Evolutionary conservation across 768 basidiomycete species (phyloP).

Genomic region (Serendipita indica): DNA sequence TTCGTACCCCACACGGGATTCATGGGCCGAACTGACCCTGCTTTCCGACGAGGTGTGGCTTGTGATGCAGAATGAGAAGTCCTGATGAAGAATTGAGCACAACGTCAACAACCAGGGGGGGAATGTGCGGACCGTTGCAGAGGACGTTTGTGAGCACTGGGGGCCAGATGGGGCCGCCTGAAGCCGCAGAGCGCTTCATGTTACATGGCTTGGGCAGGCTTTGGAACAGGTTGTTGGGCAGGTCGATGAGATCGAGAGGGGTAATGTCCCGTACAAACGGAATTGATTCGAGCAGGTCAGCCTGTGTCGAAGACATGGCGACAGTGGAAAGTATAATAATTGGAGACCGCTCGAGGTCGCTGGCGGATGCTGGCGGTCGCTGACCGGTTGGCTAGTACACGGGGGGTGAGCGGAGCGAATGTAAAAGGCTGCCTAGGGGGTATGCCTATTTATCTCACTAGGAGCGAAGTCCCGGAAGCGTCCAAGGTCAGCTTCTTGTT

Average conservation of each 20-base stretch:
- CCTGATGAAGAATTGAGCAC: neutral
- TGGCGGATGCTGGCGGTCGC: too few relatives aligned
- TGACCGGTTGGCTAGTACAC: too few relatives aligned
- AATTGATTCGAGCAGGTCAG: neutral
- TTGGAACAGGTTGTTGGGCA: neutral
- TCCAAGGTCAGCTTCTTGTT: too few relatives aligned
- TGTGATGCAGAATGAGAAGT: slow-evolving; percentile 5
- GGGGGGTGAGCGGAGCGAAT: too few relatives aligned
- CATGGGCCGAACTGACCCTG: too few relatives aligned
- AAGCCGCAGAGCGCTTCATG: neutral
- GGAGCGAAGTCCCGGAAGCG: too few relatives aligned
- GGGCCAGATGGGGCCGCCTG: slow-evolving; percentile 6
- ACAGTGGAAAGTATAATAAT: neutral
- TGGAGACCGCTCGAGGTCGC: too few relatives aligned
- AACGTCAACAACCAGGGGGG: neutral
- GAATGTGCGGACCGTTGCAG: neutral
- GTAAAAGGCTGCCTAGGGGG: too few relatives aligned
- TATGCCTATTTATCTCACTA: too few relatives aligned
- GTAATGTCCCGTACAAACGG: slow-evolving; percentile 3
- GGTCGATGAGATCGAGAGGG: neutral
- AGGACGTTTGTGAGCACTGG: slow-evolving; percentile 4
- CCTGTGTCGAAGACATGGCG: neutral
- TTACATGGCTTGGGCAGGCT: slow-evolving; percentile 2
- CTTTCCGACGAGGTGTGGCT: slow-evolving; percentile 1
- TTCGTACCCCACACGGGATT: too few relatives aligned